A percentile compares a stretch with the other conserved stretches of the same genome.
phyloP scores from a whole-genome alignment of 2,329 filamentous ascomycete species.

The Tricladium varicosporioides region DNA sequence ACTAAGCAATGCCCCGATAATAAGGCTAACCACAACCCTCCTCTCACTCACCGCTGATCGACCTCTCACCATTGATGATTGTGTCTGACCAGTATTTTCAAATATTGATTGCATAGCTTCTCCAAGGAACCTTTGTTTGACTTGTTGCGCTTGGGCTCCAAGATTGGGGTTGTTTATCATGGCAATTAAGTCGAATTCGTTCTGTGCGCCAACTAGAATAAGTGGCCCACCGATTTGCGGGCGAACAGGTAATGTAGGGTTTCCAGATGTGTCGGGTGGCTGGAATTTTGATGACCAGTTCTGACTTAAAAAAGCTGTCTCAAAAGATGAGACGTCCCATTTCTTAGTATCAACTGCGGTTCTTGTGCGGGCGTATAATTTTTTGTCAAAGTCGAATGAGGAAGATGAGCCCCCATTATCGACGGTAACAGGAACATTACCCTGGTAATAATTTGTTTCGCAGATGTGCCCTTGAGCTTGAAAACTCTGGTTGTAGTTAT shows the following conservation, averaged over 20 bases:
- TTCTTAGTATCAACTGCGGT: not conserved
- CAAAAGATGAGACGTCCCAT: slow-evolving; percentile 12
- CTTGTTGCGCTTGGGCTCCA: slow-evolving; percentile 12
- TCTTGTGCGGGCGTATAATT: slow-evolving; percentile 6
- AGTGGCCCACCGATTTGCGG: slow-evolving; percentile 14
- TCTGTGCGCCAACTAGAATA: slow-evolving; percentile 12
- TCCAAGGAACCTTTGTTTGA: slow-evolving; percentile 19
- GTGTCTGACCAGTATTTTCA: slow-evolving; percentile 1
- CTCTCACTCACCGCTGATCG: not conserved
- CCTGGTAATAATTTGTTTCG: slow-evolving; percentile 13
- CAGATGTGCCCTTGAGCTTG: slow-evolving; percentile 17
- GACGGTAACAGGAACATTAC: slow-evolving; percentile 11
- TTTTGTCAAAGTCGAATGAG: slow-evolving; percentile 10
- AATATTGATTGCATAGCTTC: slow-evolving; percentile 16
- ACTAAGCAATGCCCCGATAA: slow-evolving; percentile 10
- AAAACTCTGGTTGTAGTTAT: slow-evolving; percentile 3
- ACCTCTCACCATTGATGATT: slow-evolving; percentile 3
- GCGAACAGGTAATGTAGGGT: not conserved
- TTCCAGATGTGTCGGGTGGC: slow-evolving; percentile 1
- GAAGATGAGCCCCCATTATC: slow-evolving; percentile 7
- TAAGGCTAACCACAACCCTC: slow-evolving; percentile 15
- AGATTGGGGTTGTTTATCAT: slow-evolving; percentile 15
- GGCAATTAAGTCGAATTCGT: slow-evolving; percentile 8
- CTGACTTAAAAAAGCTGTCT: slow-evolving; percentile 15
- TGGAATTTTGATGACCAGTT: slow-evolving; percentile 18